Evolutionary conservation across 257 asterid genomes (phyloP).

Genomic region (Capsicum baccatum): DNA sequence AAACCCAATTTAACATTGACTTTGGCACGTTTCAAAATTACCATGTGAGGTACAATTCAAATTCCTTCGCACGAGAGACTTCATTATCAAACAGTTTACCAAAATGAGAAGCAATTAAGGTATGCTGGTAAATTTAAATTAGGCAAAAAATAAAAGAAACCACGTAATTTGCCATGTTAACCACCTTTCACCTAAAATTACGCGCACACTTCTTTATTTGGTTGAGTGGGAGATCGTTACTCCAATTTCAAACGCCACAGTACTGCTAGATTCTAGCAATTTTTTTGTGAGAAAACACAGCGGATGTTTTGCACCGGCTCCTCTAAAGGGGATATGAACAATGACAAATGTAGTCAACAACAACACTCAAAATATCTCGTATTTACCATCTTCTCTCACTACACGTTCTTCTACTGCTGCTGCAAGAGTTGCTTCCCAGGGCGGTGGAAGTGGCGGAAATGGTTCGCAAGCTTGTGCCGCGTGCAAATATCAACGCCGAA

Average conservation of each 20-base stretch:
- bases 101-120: background rate
- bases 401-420: background rate
- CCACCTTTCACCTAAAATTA: slow-evolving; percentile 16
- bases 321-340: background rate
- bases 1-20: background rate
- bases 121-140: background rate
- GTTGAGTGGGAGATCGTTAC: background rate
- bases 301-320: background rate
- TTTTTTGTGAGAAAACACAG: background rate
- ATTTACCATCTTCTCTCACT: background rate
- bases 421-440: background rate
- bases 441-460: background rate
- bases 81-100: slow-evolving; percentile 4
- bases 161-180: background rate
- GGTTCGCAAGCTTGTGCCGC: slow-evolving; percentile 56
- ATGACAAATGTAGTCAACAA: slow-evolving; percentile 11
- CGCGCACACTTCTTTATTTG: background rate
- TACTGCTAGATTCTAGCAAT: background rate
- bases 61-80: slow-evolving; percentile 20
- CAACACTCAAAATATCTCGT: background rate
- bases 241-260: background rate
- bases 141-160: background rate
- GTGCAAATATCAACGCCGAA: slow-evolving; percentile 59
- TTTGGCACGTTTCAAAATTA: background rate
- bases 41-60: background rate